phyloP scores from a whole-genome alignment of 2,329 filamentous ascomycete species.

The Colletotrichum sp. region DNA sequence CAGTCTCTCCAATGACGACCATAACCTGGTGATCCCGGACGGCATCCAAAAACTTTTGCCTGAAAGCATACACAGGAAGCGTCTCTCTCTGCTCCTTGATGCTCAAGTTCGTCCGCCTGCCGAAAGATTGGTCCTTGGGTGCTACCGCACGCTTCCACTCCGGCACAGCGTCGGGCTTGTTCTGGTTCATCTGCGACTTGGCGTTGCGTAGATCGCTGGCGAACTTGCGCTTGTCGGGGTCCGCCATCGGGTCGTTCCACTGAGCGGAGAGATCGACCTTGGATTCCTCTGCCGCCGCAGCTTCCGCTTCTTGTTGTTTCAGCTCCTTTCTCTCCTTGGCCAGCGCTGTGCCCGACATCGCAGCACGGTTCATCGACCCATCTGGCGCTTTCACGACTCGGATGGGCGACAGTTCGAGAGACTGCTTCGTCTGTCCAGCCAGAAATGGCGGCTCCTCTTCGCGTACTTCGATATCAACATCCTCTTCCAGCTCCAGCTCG shows the following conservation, averaged over 20 bases:
- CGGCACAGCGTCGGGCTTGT: constrained; percentile 73
- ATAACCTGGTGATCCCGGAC: constrained; percentile 87
- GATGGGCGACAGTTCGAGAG: constrained; percentile 92
- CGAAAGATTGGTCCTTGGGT: constrained; percentile 79
- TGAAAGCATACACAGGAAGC: constrained; percentile 88
- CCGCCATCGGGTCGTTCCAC: constrained; percentile 97
- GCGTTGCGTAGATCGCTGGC: constrained; percentile 82
- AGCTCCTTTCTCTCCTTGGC: constrained; percentile 91
- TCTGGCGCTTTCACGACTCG: constrained; percentile 97
- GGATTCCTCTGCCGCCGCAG: constrained; percentile 72
- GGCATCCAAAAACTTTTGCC: constrained; percentile 85
- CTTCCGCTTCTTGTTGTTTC: constrained; percentile 86
- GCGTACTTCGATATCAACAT: constrained; percentile 94
- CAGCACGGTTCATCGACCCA: constrained; percentile 95
- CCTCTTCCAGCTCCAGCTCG: constrained; percentile 90
- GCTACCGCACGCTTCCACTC: constrained; percentile 92
- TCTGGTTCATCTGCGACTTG: constrained; percentile 51
- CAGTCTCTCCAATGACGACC: constrained; percentile 96
- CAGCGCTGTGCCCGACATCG: constrained; percentile 88
- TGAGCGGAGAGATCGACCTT: constrained; percentile 86
- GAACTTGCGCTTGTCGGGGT: constrained; percentile 84
- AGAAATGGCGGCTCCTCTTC: constrained; percentile 98
- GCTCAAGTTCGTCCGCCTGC: constrained; percentile 86
- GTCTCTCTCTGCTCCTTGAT: constrained; percentile 95
- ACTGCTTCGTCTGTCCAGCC: constrained; percentile 95